Evolutionary conservation across 805 yeast species (phyloP).

Genomic region (Candida koratica): DNA sequence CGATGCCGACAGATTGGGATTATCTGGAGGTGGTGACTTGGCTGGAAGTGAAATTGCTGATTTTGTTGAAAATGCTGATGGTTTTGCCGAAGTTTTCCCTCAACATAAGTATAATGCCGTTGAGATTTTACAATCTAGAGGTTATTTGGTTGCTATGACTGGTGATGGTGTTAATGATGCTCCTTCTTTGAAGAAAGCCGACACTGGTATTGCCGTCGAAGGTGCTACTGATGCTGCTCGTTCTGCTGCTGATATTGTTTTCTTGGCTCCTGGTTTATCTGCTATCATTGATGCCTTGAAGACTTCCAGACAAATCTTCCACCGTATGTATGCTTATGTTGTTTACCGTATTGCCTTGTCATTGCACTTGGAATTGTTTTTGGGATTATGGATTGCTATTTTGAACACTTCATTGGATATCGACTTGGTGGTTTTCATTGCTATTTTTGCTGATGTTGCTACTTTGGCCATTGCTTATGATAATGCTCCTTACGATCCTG

Average conservation of each 20-base stretch:
- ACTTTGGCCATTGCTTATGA: slow-evolving; percentile 96
- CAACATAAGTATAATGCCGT: slow-evolving; percentile 96
- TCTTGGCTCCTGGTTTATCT: slow-evolving; percentile 90
- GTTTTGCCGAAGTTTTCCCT: slow-evolving; percentile 98
- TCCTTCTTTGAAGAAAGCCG: slow-evolving; percentile 93
- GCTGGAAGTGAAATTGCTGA: slow-evolving; percentile 97
- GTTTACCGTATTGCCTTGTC: slow-evolving; percentile 97
- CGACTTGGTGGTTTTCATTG: slow-evolving; percentile 92
- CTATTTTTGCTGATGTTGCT: slow-evolving; percentile 96
- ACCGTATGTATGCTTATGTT: slow-evolving; percentile 97
- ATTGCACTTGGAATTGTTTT: slow-evolving; percentile 88
- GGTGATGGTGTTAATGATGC: slow-evolving; percentile 99
- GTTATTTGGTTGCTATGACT: slow-evolving; percentile 97
- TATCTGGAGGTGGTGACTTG: slow-evolving; percentile 91
- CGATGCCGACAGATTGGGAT: slow-evolving; percentile 95
- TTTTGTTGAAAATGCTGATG: slow-evolving; percentile 96
- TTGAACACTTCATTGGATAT: slow-evolving; percentile 81
- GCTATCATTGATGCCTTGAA: slow-evolving; percentile 89
- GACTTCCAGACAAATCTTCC: slow-evolving; percentile 96
- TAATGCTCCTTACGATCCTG: slow-evolving; percentile 91
- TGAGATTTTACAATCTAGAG: slow-evolving; percentile 91
- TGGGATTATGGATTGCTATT: slow-evolving; percentile 96
- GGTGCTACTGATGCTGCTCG: slow-evolving; percentile 97
- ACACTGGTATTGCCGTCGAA: slow-evolving; percentile 93
- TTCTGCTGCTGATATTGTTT: slow-evolving; percentile 95